Conservation (phyloP, 495 filamentous ascomycete genomes). For the Penicillium pancosmium region DNA sequence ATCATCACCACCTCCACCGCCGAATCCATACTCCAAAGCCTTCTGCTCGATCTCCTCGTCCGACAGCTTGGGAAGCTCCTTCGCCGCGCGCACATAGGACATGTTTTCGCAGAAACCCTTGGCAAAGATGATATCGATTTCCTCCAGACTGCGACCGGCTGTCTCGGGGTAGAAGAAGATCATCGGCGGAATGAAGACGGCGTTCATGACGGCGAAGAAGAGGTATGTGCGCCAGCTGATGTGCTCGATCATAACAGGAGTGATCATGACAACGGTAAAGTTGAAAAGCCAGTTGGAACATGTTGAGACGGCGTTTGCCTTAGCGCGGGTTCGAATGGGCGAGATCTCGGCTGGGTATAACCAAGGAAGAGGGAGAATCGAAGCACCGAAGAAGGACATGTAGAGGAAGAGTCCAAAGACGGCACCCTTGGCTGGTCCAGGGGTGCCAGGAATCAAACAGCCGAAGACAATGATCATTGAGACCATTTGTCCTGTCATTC, state of each 20-base stretch:
- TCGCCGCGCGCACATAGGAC: constrained; percentile 68
- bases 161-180: constrained; percentile 82
- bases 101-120: constrained; percentile 78
- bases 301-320: constrained; percentile 76
- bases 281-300: constrained; percentile 83
- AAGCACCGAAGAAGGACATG: constrained; percentile 75
- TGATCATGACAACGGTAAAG: constrained; percentile 81
- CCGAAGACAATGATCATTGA: constrained; percentile 78
- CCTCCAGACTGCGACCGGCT: constrained; percentile 68
- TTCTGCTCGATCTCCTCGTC: constrained; percentile 66
- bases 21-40: constrained; percentile 64
- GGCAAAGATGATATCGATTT: constrained; percentile 80
- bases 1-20: constrained; percentile 22
- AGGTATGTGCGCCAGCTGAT: constrained; percentile 79
- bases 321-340: constrained; percentile 71
- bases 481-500: constrained; percentile 68
- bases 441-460: constrained; percentile 63
- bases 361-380: constrained; percentile 63
- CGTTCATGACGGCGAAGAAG: constrained; percentile 75
- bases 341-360: constrained; percentile 72
- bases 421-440: constrained; percentile 63
- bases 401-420: constrained; percentile 80
- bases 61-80: constrained; percentile 68
- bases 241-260: constrained; percentile 67
- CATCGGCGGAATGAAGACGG: constrained; percentile 70